Evolutionary conservation across 805 yeast species (phyloP).

Genomic region (Spathaspora boniae): DNA sequence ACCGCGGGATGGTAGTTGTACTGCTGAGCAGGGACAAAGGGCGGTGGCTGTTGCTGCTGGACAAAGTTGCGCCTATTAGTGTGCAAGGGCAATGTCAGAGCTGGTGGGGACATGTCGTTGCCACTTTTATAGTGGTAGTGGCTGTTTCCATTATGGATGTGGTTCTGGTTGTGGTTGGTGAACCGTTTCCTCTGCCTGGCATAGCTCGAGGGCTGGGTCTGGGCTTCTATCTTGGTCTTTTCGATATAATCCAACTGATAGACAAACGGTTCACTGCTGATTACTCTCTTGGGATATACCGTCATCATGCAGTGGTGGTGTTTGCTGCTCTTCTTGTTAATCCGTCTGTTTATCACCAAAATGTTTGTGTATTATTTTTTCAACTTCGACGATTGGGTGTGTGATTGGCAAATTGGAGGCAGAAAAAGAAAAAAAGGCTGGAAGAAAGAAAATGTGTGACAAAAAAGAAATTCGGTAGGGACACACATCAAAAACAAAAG

Average conservation of each 20-base stretch:
- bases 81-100: background rate
- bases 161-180: constrained; percentile 1
- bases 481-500: background rate
- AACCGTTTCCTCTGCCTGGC: background rate
- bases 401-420: too few species aligned
- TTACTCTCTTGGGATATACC: constrained; percentile 20
- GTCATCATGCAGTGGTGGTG: background rate
- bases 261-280: constrained; percentile 30
- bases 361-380: background rate
- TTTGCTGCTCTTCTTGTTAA: background rate
- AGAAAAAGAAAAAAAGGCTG: background rate
- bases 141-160: background rate
- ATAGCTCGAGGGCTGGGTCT: constrained; percentile 25
- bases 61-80: constrained; percentile 1
- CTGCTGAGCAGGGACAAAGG: too few species aligned
- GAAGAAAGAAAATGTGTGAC: background rate
- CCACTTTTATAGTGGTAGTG: background rate
- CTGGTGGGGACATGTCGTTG: background rate
- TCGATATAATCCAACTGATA: constrained; percentile 31
- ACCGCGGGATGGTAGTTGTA: too few species aligned
- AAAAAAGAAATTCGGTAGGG: background rate
- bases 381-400: too few species aligned
- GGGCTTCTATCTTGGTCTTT: constrained; percentile 28
- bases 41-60: constrained; percentile 5
- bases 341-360: background rate